Conservation (phyloP, 2,329 filamentous ascomycete genomes). For the Fonsecaea monophora region DNA sequence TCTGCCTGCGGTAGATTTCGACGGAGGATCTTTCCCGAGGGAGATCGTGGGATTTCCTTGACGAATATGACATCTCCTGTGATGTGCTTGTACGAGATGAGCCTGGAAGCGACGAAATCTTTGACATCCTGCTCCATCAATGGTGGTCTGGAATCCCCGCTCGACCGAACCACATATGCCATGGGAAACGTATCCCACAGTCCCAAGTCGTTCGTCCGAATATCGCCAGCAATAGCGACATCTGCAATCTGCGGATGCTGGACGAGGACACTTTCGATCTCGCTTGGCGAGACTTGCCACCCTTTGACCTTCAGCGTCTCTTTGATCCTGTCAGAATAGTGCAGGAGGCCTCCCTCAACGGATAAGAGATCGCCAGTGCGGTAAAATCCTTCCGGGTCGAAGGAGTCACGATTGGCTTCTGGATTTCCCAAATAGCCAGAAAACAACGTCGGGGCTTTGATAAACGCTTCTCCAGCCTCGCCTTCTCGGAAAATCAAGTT, state of each 20-base stretch:
- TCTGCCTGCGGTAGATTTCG: conserved; percentile 22
- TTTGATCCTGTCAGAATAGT: conserved; percentile 52
- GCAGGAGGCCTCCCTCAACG: conserved; percentile 47
- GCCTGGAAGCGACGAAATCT: conserved; percentile 36
- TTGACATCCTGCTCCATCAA: conserved; percentile 51
- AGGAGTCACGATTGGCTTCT: conserved; percentile 41
- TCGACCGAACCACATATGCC: conserved; percentile 54
- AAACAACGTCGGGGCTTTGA: conserved; percentile 49
- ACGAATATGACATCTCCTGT: conserved; percentile 58
- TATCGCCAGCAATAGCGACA: conserved; percentile 55
- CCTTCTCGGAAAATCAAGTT: conserved; percentile 42
- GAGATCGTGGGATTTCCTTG: conserved; percentile 56
- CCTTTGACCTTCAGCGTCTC: conserved; percentile 55
- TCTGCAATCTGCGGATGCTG: conserved; percentile 54
- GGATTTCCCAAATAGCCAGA: conserved; percentile 48
- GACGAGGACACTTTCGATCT: conserved; percentile 55
- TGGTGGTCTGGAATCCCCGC: conserved; percentile 35
- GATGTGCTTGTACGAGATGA: conserved; percentile 58
- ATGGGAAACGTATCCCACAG: conserved; percentile 48
- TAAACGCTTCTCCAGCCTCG: conserved; percentile 47
- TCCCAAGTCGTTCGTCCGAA: conserved; percentile 45
- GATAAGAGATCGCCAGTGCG: conserved; percentile 53
- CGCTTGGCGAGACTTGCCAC: conserved; percentile 58
- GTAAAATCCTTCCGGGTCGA: conserved; percentile 51
- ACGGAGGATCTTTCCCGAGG: conserved; percentile 59